phyloP scores from a whole-genome alignment of 176 grass and related monocot genomes.

The Carex parvula region DNA sequence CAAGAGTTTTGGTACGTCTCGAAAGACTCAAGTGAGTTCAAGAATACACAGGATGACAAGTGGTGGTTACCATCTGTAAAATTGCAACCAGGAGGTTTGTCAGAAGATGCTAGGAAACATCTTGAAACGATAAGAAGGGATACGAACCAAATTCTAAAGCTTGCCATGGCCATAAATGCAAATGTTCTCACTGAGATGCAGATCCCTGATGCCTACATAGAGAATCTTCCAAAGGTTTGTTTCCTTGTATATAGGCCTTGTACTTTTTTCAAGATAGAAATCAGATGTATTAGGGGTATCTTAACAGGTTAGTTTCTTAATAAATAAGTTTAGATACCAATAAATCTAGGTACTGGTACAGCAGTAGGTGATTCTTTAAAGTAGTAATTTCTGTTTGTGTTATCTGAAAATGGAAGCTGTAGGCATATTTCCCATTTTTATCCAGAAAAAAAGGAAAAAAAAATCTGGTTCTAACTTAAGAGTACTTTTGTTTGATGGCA shows the following conservation, averaged over 20 bases:
- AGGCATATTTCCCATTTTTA: neutral
- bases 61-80: constrained; percentile 92
- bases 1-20: constrained; percentile 86
- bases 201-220: constrained; percentile 77
- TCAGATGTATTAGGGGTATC: neutral
- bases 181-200: constrained; percentile 93
- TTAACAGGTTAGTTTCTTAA: neutral
- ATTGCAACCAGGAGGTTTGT: constrained; percentile 57
- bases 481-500: neutral
- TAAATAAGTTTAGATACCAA: neutral
- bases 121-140: constrained; percentile 70
- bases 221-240: constrained; percentile 72
- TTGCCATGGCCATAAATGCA: constrained; percentile 97
- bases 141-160: constrained; percentile 92
- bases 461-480: neutral
- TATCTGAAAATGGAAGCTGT: neutral
- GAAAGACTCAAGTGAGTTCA: constrained; percentile 55
- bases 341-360: neutral
- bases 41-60: constrained; percentile 59
- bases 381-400: neutral
- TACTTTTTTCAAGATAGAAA: neutral
- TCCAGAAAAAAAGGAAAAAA: neutral
- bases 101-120: constrained; percentile 50
- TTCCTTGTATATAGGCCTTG: neutral
- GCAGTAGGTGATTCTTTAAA: neutral